phyloP scores from a whole-genome alignment of 371 early-diverging fungal genomes.

The Funneliformis caledonium region DNA sequence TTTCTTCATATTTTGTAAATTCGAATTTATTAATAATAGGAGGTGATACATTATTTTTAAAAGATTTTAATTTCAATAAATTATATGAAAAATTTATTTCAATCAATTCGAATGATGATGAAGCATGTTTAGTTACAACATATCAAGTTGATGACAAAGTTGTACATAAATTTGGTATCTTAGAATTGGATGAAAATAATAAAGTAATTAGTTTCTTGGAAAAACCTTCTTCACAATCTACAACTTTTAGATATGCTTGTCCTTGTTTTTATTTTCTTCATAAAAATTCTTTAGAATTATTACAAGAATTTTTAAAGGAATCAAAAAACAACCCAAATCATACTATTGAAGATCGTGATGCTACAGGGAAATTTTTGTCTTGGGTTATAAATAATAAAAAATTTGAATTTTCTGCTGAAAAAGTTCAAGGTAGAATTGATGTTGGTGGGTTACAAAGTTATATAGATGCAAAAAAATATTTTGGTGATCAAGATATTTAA shows the following conservation, averaged over 20 bases:
- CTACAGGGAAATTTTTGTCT: constrained; percentile 36
- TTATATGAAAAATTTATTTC: not conserved
- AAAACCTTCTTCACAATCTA: constrained; percentile 23
- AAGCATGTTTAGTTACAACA: constrained; percentile 29
- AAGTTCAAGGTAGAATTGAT: constrained; percentile 38
- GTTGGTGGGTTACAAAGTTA: constrained; percentile 38
- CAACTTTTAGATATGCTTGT: constrained; percentile 21
- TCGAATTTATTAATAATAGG: constrained; percentile 24
- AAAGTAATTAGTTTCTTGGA: constrained; percentile 11
- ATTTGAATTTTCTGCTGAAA: constrained; percentile 28
- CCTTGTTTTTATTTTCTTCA: constrained; percentile 38
- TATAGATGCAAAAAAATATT: constrained; percentile 33
- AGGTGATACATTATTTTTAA: constrained; percentile 33
- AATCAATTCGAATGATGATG: not conserved
- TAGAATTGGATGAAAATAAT: constrained; percentile 1
- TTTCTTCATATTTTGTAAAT: not conserved
- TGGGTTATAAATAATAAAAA: constrained; percentile 31
- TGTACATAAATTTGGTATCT: constrained; percentile 20
- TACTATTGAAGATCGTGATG: constrained; percentile 30
- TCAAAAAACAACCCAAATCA: not conserved
- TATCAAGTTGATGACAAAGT: constrained; percentile 19
- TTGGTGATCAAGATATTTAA: not conserved
- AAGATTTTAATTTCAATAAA: constrained; percentile 27
- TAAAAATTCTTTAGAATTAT: not conserved
- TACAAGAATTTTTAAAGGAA: constrained; percentile 23